phyloP scores from a whole-genome alignment of 2,329 filamentous ascomycete genomes.

The Ophiostoma piceae region DNA sequence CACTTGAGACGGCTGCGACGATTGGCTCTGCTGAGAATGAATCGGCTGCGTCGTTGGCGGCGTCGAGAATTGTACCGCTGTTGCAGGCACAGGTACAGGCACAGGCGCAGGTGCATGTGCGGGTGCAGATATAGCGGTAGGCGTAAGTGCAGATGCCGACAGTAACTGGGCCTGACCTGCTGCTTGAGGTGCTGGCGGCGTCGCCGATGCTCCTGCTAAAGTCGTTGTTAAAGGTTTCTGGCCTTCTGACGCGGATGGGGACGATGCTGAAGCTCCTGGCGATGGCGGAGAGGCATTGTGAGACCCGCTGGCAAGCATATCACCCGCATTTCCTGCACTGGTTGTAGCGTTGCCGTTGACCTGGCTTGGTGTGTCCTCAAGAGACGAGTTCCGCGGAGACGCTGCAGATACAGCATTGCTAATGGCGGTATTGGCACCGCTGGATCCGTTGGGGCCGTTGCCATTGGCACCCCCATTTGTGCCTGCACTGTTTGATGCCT shows the following conservation, averaged over 20 bases:
- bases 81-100: neutral
- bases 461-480: neutral
- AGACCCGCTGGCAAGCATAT: neutral
- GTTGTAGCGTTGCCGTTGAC: too few relatives aligned
- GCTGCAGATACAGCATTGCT: conserved; percentile 21
- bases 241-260: neutral
- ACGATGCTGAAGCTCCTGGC: neutral
- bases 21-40: neutral
- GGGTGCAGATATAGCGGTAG: too few relatives aligned
- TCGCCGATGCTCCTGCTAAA: too few relatives aligned
- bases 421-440: neutral
- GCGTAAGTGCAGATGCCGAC: neutral
- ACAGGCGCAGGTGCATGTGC: neutral
- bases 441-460: neutral
- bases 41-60: neutral
- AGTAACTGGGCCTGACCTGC: neutral
- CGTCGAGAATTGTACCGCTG: neutral
- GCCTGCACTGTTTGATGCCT: neutral
- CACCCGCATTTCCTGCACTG: neutral
- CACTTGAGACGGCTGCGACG: neutral
- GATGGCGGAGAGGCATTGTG: neutral
- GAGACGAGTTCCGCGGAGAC: neutral
- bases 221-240: neutral
- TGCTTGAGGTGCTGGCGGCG: too few relatives aligned
- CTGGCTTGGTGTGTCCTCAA: neutral